Evolutionary conservation across 345 rosid species (phyloP), one percentile per base, ranked within the genome.

Genomic region (Hibiscus mutabilis): DNA sequence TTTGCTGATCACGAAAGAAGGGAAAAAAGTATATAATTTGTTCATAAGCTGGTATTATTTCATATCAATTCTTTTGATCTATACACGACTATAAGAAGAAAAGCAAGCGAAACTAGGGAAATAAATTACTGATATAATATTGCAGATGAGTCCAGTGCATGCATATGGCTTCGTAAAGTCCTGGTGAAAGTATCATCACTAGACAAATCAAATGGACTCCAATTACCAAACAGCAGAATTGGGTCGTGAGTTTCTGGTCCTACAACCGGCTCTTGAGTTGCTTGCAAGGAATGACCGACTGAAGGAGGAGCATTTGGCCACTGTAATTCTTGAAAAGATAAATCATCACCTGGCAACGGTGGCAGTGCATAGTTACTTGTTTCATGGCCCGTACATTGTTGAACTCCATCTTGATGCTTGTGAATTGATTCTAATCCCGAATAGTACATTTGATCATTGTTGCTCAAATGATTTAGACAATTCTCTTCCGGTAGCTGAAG

Each of bases 201-300:
- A 25, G 87, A 70, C 68, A 81, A 74, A 73, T 84, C 79, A 69
- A 84, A 78, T 6, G 83, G 82, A 58, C 78, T 74, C 86, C 88
- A 86, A 62, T 78, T 78, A 44, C 76, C 78, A 53, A 81, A 74
- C 61, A 79, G 3, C 5, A 78, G 69, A 73, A 75, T 74, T 19
- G 78, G 80, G 60, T 81, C 84, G 14, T 81, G 81, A 51, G 68
- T 60, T 68, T 77, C 81, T 15, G 74, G 78, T 25, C 73, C 84
- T 37, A 77, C 24, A 57, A 80, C 44, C 2, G 82, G 79, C 68
- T 58, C 69, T 53, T 71, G 76, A 14, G 75, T 56, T 40, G 71
- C 47, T 35, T 64, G 70, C 66, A 77, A 35, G 64, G 18, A 27
- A 33, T 81, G 81, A 74, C 35, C 70, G 18, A 61, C 40, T 78